Evolutionary conservation across 129 eudicot species (phyloP).

Genomic region (Smallanthus sonchifolius): DNA sequence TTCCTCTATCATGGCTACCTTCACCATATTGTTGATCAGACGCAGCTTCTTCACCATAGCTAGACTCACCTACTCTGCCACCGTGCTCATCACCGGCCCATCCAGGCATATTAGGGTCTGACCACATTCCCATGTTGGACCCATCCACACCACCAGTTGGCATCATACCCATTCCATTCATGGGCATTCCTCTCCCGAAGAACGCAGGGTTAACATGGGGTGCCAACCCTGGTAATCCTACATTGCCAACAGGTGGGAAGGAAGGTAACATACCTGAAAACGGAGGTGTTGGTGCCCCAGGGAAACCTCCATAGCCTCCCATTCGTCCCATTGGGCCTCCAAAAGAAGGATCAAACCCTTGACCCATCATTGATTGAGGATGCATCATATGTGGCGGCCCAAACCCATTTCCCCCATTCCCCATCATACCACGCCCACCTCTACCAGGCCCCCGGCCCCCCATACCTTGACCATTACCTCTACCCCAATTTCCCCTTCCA

Average conservation of each 20-base stretch:
- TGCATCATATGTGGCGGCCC: conserved; percentile 66
- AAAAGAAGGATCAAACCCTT: conserved; percentile 75
- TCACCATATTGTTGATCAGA: conserved; percentile 82
- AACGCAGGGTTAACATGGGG: conserved; percentile 96
- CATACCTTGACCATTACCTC: conserved; percentile 73
- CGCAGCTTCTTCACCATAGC: conserved; percentile 77
- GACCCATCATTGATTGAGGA: conserved; percentile 89
- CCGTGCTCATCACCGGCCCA: conserved; percentile 86
- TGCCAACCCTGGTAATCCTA: conserved; percentile 84
- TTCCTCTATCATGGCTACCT: conserved; percentile 62
- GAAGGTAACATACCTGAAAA: conserved; percentile 65
- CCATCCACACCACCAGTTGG: conserved; percentile 61
- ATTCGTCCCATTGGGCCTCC: conserved; percentile 86
- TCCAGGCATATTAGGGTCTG: conserved; percentile 71
- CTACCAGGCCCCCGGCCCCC: conserved; percentile 62
- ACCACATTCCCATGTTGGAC: conserved; percentile 89
- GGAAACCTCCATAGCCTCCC: conserved; percentile 74
- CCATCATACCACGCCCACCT: conserved; percentile 60
- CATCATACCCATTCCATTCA: conserved; percentile 95
- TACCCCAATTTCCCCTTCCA: conserved; percentile 86
- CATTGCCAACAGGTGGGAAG: conserved; percentile 67
- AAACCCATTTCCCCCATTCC: conserved; percentile 46
- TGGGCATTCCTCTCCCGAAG: conserved; percentile 84
- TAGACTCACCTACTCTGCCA: conserved; percentile 77
- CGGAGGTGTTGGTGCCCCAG: conserved; percentile 70